phyloP scores from a whole-genome alignment of 805 yeast genomes.

The Candida odintsovae region DNA sequence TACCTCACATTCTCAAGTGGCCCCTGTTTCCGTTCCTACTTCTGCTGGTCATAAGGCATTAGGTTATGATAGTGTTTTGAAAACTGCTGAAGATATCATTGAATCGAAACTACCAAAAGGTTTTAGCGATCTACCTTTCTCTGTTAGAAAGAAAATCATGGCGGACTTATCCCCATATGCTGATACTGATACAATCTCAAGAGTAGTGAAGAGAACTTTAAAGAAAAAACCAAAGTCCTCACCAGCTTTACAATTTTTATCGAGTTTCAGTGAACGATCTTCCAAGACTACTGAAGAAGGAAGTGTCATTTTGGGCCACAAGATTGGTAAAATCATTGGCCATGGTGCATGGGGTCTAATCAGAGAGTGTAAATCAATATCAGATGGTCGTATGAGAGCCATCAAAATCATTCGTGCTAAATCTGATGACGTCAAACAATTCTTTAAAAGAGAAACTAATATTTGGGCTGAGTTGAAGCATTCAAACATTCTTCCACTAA shows the following conservation, averaged over 20 bases:
- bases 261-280: slow-evolving; percentile 20
- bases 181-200: slow-evolving; percentile 24
- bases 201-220: slow-evolving; percentile 22
- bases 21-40: slow-evolving; percentile 32
- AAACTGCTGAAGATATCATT: slow-evolving; percentile 27
- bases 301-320: slow-evolving; percentile 54
- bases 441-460: slow-evolving; percentile 63
- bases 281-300: slow-evolving; percentile 53
- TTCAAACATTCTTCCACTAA: slow-evolving; percentile 55
- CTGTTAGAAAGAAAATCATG: slow-evolving; percentile 46
- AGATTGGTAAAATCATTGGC: slow-evolving; percentile 71
- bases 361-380: slow-evolving; percentile 49
- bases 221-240: slow-evolving; percentile 17
- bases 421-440: slow-evolving; percentile 44
- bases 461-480: slow-evolving; percentile 73
- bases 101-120: slow-evolving; percentile 40
- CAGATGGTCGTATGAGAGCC: slow-evolving; percentile 37
- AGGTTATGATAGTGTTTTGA: slow-evolving; percentile 4
- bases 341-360: slow-evolving; percentile 90
- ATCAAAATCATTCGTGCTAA: slow-evolving; percentile 57
- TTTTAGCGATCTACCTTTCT: slow-evolving; percentile 52
- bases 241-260: slow-evolving; percentile 24
- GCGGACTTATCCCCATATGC: slow-evolving; percentile 31
- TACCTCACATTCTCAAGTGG: slow-evolving; percentile 28
- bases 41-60: slow-evolving; percentile 10